A percentile compares a stretch with the other conserved stretches of the same genome.
phyloP scores from a whole-genome alignment of 257 asterid species.

The Solanum etuberosum region DNA sequence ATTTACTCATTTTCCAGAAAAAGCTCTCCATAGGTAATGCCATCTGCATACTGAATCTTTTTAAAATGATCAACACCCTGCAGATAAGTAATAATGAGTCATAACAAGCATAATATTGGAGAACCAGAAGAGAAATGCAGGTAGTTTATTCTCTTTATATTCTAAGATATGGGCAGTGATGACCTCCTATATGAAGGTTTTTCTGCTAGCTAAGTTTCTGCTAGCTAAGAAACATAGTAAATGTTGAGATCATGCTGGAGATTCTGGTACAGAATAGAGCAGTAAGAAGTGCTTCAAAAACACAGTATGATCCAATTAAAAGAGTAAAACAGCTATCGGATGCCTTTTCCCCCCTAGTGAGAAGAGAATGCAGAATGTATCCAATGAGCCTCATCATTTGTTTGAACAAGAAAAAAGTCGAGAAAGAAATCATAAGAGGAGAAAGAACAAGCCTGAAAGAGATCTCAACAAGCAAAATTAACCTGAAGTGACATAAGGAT shows the following conservation, averaged over 20 bases:
- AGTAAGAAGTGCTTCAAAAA: background rate
- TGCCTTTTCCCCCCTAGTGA: background rate
- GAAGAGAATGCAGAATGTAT: background rate
- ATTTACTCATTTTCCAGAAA: slow-evolving; percentile 92
- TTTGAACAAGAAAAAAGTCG: background rate
- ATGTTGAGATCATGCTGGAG: background rate
- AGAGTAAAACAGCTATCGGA: background rate
- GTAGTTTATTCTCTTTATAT: background rate
- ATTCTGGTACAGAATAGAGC: background rate
- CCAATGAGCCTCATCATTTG: background rate
- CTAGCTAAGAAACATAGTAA: background rate
- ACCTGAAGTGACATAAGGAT: slow-evolving; percentile 99
- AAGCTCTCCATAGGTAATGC: slow-evolving; percentile 95
- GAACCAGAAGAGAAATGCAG: background rate
- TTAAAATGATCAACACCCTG: slow-evolving; percentile 99
- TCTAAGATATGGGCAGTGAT: background rate
- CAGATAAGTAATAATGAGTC: slow-evolving; percentile 8
- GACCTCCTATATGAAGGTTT: background rate
- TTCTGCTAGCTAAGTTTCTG: background rate
- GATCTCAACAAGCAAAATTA: slow-evolving; percentile 6
- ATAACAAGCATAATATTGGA: slow-evolving; percentile 3
- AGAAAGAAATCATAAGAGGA: background rate
- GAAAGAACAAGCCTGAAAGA: slow-evolving; percentile 4
- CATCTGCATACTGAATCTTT: slow-evolving; percentile 88
- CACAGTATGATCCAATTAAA: background rate